These are phyloP conservation scores for Lithohypha guttulata DNA, from an alignment of 2,329 filamentous ascomycete genomes.

Conservation along the genomic window DNA sequence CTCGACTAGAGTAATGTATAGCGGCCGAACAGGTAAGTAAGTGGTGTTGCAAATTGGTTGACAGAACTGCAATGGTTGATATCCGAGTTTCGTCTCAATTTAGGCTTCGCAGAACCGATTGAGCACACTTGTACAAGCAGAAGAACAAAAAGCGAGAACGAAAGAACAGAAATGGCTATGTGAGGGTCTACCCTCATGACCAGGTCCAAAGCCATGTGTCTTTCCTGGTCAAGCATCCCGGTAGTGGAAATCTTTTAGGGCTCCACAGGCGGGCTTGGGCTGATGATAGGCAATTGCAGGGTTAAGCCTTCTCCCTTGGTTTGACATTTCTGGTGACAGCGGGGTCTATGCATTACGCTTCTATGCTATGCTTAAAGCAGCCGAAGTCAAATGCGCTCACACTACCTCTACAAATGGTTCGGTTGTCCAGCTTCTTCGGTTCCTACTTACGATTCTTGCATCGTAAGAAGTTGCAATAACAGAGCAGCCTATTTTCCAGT, in stretches of 20 bases:
- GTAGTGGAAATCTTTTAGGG: too few relatives aligned
- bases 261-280: not conserved
- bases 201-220: slow-evolving; percentile 3
- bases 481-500: not conserved
- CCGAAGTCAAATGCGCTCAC: slow-evolving; percentile 6
- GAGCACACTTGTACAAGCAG: too few relatives aligned
- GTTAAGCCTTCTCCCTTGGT: slow-evolving; percentile 1
- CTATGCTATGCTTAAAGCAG: slow-evolving; percentile 10
- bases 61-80: too few relatives aligned
- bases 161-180: not conserved
- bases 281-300: not conserved
- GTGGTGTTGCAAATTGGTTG: too few relatives aligned
- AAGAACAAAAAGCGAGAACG: too few relatives aligned
- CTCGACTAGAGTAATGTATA: too few relatives aligned
- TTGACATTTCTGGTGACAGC: not conserved
- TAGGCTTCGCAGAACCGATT: too few relatives aligned
- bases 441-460: too few relatives aligned
- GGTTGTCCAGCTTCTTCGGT: too few relatives aligned
- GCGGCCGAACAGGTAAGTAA: too few relatives aligned
- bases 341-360: slow-evolving; percentile 8
- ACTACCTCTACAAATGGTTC: not conserved
- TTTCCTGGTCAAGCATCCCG: too few relatives aligned
- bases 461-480: not conserved
- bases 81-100: too few relatives aligned
- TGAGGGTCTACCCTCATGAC: slow-evolving; percentile 2